Evolutionary conservation across 2,329 filamentous ascomycete species (phyloP).

Genomic region (Trichoderma endophyticum): DNA sequence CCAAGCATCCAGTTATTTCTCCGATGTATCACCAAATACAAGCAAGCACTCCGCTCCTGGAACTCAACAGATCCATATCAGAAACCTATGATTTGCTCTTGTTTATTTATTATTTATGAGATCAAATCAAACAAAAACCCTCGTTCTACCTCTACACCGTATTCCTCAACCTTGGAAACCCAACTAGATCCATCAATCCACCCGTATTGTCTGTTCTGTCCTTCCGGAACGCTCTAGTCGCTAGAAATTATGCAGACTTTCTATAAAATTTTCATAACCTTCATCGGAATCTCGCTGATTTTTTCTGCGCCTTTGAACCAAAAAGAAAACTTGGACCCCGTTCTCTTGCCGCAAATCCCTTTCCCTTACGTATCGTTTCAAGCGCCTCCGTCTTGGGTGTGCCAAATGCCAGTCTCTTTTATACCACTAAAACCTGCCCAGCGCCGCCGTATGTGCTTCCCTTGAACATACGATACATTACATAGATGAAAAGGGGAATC

Average conservation of each 20-base stretch:
- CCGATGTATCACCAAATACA: background rate
- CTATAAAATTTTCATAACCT: slow-evolving; percentile 3
- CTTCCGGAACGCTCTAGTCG: background rate
- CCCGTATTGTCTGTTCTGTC: background rate
- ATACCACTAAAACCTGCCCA: background rate
- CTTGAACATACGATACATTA: background rate
- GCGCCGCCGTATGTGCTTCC: background rate
- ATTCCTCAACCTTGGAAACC: background rate
- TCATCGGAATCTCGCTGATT: slow-evolving; percentile 5
- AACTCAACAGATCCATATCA: background rate
- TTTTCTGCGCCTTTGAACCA: slow-evolving; percentile 11
- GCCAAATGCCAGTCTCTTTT: background rate
- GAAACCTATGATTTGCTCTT: background rate
- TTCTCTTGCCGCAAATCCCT: background rate
- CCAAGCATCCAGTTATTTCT: background rate
- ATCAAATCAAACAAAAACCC: background rate
- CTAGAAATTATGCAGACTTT: slow-evolving; percentile 1
- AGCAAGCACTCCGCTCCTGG: background rate
- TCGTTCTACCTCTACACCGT: slow-evolving; percentile 12
- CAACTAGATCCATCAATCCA: background rate
- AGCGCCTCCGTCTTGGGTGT: background rate
- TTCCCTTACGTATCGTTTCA: background rate
- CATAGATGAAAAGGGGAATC: background rate
- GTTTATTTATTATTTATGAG: background rate
- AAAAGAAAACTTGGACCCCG: background rate